Base-by-base conservation (phyloP, 1,139 yeast species). In the Debaryomycetaceae sp. region DNA sequence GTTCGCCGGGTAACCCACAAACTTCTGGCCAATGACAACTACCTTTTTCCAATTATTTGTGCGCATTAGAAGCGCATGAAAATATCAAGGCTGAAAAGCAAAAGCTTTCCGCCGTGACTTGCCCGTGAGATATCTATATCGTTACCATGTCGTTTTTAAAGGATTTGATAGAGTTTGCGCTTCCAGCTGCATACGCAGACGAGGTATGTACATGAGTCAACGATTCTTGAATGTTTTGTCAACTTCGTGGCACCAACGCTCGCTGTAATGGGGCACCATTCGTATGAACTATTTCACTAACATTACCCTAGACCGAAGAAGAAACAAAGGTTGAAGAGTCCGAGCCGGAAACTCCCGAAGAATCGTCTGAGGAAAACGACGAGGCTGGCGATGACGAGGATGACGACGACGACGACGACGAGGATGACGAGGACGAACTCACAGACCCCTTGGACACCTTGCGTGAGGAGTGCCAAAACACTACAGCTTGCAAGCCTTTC, bases 171-270 rank as follows among this genome's bases (percentile, higher is more conserved):
- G 95, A 86, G 60, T 72, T 84, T 44, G 72, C 84, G 44, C 64
- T 78, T 48, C 95, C 96, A 56, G 74, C 85, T 46, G 95, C 95
- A 37, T 78, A 73, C 65, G 96, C 96, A 53, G 96, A 84, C 57
- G 89, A 78, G 57, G 80, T 72, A 64, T 48, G 73, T 65, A 30
- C n/a, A 29, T 19, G 16, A 16, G 29, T 13, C 6, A 16, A n/a
- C 14, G 8, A 23, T 12, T 23, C 25, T 10, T 23, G 25, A 23
- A 23, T 23, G 25, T n/a, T n/a, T n/a, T n/a, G n/a, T n/a, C n/a
- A n/a, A n/a, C n/a, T n/a, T n/a, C n/a, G n/a, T n/a, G n/a, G n/a
- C n/a, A n/a, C n/a, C n/a, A n/a, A n/a, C n/a, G 11, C 10, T 19
- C 21, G 7, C 25, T 10, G 7, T 12, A 23, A n/a, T 15, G 17